Evolutionary conservation across 176 grass and related monocot genomes (phyloP).

Genomic region (Phyllostachys edulis): DNA sequence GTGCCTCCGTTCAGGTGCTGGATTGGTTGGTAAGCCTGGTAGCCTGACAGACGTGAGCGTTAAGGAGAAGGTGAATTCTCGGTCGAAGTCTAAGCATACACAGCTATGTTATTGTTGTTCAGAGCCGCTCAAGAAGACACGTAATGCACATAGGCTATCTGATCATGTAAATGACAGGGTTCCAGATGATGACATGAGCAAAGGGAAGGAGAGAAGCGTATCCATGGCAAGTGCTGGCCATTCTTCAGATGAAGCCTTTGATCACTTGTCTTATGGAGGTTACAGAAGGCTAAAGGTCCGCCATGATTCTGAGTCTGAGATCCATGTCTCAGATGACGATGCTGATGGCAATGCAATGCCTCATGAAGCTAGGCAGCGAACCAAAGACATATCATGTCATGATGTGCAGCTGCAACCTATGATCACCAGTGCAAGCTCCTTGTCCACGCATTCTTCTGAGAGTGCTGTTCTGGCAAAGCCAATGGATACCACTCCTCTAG

Average conservation of each 20-base stretch:
- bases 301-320: conserved; percentile 56
- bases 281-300: conserved; percentile 56
- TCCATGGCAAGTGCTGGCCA: conserved; percentile 24
- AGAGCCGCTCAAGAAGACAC: conserved; percentile 37
- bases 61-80: conserved; percentile 33
- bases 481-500: conserved; percentile 15
- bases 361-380: background rate
- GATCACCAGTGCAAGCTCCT: conserved; percentile 1
- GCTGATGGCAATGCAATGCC: conserved; percentile 13
- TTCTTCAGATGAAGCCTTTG: conserved; percentile 40
- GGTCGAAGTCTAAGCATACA: background rate
- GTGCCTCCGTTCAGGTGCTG: conserved; percentile 51
- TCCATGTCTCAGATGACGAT: conserved; percentile 39
- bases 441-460: conserved; percentile 12
- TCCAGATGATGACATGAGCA: conserved; percentile 19
- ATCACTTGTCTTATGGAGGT: conserved; percentile 37
- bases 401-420: conserved; percentile 32
- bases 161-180: conserved; percentile 20
- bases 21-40: conserved; percentile 15
- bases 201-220: conserved; percentile 38
- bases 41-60: conserved; percentile 25
- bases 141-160: conserved; percentile 9
- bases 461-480: background rate
- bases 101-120: conserved; percentile 59
- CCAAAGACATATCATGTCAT: conserved; percentile 17